Evolutionary conservation across 169 alveolate species (phyloP), one percentile per base, ranked within the genome.

Genomic region (Plasmodium gonderi): DNA sequence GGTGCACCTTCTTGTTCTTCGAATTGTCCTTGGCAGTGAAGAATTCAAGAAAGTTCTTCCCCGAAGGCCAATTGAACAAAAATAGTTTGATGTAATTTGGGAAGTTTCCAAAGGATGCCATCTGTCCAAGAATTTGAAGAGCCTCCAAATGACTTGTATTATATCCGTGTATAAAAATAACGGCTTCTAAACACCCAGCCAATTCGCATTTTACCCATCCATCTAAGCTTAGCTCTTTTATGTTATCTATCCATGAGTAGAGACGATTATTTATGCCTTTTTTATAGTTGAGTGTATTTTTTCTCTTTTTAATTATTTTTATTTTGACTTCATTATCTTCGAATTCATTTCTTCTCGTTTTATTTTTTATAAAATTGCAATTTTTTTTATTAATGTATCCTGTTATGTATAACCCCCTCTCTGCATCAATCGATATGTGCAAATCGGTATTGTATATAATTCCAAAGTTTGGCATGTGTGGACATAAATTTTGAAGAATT

Each of bases 31-130:
- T 92, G 26, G 97, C 97, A 11, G 68, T 79, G 65, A 93, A 91
- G 17, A 91, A 92, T 47, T 93, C 92, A 45, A 94, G 69, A 65
- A 91, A 33, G 23, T 91, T 90, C 45, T 90, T 96, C 20, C 96
- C 96, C 14, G 96, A 85, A n/a, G 98, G 98, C 98, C 98, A 96
- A 6, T 95, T 91, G 90, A 96, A 96, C 1, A 95, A 91, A 74
- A 96, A 72, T 0, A 97, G 97, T 44, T 96, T 96, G 33, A 96
- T 95, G 64, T 96, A 96, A 54, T 95, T 95, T 12, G 98, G 98
- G 42, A 95, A 96, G 78, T 96, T 95, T 23, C 98, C 97, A 65
- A 93, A 93, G n/a, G 97, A 93, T 17, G 95, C 95, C 94, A 96
- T 93, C 54, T 96, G 97, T 0, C 96, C 98, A n/a, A 96, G 90